Base-by-base conservation (phyloP, 148 eudicot species). In the Oxyria digyna region DNA sequence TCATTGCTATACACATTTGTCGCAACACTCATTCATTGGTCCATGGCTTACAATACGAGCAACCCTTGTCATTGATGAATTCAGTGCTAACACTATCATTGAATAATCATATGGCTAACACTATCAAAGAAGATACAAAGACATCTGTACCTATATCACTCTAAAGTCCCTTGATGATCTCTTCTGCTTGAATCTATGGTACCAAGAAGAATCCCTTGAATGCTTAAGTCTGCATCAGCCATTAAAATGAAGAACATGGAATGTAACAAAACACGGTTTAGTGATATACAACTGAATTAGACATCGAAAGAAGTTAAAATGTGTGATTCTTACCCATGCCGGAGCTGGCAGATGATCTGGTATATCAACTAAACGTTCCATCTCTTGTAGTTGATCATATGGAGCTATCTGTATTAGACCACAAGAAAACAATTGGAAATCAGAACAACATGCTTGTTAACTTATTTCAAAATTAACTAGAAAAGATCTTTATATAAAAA, bases 381-480 rank as follows among this genome's bases (percentile, higher is more conserved):
- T 81, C 40, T 71, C 78, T 72, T 95, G 99, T 77, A 95, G 87
- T 83, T 95, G 99, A 75, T 95, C 99, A 71, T 95, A 95, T 6
- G 99, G 99, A 65, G 97, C 99, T 72, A 95, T 95, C 99, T 95
- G 85, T 75, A 78, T 20, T 29, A 82, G 24, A 55, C 33, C n/a
- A 67, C 69, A 69, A 67, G 23, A 57, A 46, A 33, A 4, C 68
- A 42, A 3, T 35, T 35, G 38, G 38, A 35, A 35, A 35, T 35
- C n/a, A n/a, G n/a, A n/a, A n/a, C n/a, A n/a, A n/a, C n/a, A n/a
- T n/a, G n/a, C 23, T 2, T 26, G 5, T 5, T 33, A 33, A 33
- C 5, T 5, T 33, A 5, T 33, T 33, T 33, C 37, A 33, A 33
- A 33, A 33, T 33, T 33, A 33, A 33, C 37, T 33, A 33, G 37